Evolutionary conservation across 306 rosid species (phyloP).

Genomic region (Calophaca sinica): DNA sequence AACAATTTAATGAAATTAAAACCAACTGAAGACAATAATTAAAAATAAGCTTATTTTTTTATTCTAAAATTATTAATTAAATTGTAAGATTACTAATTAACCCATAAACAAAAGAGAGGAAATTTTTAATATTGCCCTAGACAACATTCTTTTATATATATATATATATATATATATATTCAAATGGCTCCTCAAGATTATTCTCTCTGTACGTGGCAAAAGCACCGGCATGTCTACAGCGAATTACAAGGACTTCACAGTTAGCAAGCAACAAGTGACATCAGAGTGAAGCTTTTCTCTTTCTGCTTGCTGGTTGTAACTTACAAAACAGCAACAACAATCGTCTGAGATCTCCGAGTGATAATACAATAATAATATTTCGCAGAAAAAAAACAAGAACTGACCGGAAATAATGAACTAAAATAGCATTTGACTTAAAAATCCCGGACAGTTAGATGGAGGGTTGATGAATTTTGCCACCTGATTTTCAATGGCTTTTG

Average conservation of each 20-base stretch:
- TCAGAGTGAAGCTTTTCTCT: slow-evolving; percentile 35
- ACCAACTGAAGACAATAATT: too few species aligned
- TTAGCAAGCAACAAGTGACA: slow-evolving; percentile 48
- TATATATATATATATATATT: too few species aligned
- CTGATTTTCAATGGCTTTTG: slow-evolving; percentile 68
- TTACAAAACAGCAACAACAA: slow-evolving; percentile 39
- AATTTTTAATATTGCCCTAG: too few species aligned
- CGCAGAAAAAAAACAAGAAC: slow-evolving; percentile 27
- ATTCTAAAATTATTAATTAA: too few species aligned
- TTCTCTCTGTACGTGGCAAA: slow-evolving; percentile 27
- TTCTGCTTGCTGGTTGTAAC: slow-evolving; percentile 29
- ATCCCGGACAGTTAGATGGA: slow-evolving; percentile 67
- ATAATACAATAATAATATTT: slow-evolving; percentile 42
- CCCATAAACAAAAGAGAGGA: too few species aligned
- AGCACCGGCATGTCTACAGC: slow-evolving; percentile 14
- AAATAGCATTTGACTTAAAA: slow-evolving; percentile 48
- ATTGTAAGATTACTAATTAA: too few species aligned
- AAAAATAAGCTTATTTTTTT: too few species aligned
- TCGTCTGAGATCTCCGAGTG: slow-evolving; percentile 25
- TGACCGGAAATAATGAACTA: slow-evolving; percentile 31
- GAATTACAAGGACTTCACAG: slow-evolving; percentile 30
- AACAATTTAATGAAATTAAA: too few species aligned
- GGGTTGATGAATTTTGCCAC: slow-evolving; percentile 68
- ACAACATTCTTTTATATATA: too few species aligned
- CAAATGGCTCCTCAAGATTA: slow-evolving; percentile 19